phyloP scores from a whole-genome alignment of 257 asterid species.

The Forsythia viridissima region DNA sequence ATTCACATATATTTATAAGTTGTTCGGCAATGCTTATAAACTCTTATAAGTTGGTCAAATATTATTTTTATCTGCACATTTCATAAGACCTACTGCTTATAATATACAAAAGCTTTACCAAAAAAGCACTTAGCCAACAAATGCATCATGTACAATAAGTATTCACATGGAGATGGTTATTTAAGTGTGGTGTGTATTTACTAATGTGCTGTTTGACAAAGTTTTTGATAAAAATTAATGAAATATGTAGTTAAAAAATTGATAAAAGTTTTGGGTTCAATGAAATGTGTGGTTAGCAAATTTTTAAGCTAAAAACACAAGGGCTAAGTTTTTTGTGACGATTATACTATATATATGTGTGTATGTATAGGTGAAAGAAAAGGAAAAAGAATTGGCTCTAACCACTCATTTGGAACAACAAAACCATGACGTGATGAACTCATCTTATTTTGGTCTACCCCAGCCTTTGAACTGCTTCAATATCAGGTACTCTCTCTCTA shows the following conservation, averaged over 20 bases:
- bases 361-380: conserved; percentile 56
- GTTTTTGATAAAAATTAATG: too few species aligned
- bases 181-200: neutral
- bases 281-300: too few species aligned
- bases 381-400: conserved; percentile 47
- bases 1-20: neutral
- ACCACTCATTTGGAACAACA: conserved; percentile 44
- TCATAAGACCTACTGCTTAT: too few species aligned
- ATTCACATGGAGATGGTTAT: neutral
- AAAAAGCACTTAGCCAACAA: neutral
- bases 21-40: too few species aligned
- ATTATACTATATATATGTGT: neutral
- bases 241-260: too few species aligned
- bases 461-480: conserved; percentile 44
- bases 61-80: too few species aligned
- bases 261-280: too few species aligned
- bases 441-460: conserved; percentile 35
- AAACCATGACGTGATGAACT: conserved; percentile 41
- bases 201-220: too few species aligned
- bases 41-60: too few species aligned
- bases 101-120: too few species aligned
- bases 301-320: too few species aligned
- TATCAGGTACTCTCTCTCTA: conserved; percentile 35
- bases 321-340: neutral
- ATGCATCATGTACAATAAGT: neutral